A percentile compares a stretch with the other conserved stretches of the same genome.
These are phyloP conservation scores for Globisporangium megalacanthum DNA, from an alignment of 352 stramenopile species.

Conservation along the genomic window DNA sequence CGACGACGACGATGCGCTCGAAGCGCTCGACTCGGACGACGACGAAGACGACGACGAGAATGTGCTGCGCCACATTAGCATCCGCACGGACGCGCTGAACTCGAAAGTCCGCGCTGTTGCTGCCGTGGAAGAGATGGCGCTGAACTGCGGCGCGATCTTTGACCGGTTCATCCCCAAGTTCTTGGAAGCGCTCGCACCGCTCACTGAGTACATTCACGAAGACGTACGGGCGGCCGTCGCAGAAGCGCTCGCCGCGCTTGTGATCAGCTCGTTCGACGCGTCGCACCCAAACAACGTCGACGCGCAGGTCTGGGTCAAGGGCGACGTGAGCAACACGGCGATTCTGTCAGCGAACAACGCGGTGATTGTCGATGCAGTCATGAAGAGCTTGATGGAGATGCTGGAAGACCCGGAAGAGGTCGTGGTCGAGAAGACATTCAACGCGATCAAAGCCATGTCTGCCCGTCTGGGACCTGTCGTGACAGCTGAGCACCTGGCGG, in stretches of 20 bases:
- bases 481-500: slow-evolving; percentile 78
- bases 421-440: slow-evolving; percentile 95
- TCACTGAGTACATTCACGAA: slow-evolving; percentile 87
- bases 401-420: slow-evolving; percentile 74
- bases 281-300: slow-evolving; percentile 74
- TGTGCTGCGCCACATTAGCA: slow-evolving; percentile 76
- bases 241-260: slow-evolving; percentile 70
- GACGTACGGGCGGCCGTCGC: slow-evolving; percentile 77
- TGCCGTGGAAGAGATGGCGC: slow-evolving; percentile 77
- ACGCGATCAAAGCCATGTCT: slow-evolving; percentile 94
- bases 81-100: slow-evolving; percentile 82
- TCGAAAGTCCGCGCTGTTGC: slow-evolving; percentile 79
- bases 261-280: slow-evolving; percentile 83
- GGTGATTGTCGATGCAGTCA: slow-evolving; percentile 68
- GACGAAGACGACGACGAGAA: slow-evolving; percentile 68
- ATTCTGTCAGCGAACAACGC: slow-evolving; percentile 76
- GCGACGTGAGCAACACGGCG: slow-evolving; percentile 66
- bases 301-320: slow-evolving; percentile 79
- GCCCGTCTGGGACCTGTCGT: slow-evolving; percentile 90
- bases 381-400: slow-evolving; percentile 77
- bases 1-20: slow-evolving; percentile 63
- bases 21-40: slow-evolving; percentile 76
- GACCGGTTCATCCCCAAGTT: slow-evolving; percentile 84
- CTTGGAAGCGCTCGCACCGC: slow-evolving; percentile 65
- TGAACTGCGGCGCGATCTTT: slow-evolving; percentile 76